Evolutionary conservation across 148 eudicot genomes (phyloP), one percentile per base, ranked within the genome.

Genomic region (Cornus kousa): DNA sequence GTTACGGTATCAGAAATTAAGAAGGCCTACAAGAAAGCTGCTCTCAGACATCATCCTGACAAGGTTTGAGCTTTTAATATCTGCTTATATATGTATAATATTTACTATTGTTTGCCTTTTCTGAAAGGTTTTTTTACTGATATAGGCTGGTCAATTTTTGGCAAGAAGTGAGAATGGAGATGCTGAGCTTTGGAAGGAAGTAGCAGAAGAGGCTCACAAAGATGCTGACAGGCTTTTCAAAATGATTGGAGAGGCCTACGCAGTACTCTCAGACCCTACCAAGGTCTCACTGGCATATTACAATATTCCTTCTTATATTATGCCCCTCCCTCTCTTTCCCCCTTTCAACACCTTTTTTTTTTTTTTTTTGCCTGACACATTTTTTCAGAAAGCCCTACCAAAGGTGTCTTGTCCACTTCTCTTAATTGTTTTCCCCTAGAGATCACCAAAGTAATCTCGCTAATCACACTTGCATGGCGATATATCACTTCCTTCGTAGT

Each of bases 221-320:
- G 98, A 92, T 79, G 89, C 98, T 80, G 97, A 93, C 69, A 90
- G 89, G 84, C 93, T 96, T 74, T 96, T 96, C 85, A 96, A 96
- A 83, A 96, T 92, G 92, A 91, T 96, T 83, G 99, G 95, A 72
- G 98, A 96, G 81, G 99, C 98, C 67, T 92, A 96, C 85, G 91
- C 94, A 31, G 90, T 94, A 35, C 97, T 96, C 80, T 96, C 98
- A 9, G 95, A 93, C 83, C 87, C 95, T 82, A 70, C 86, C 76
- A 88, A 92, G 97, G 99, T 93, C 77, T 79, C 9, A 10, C 67
- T 62, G 14, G 53, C 24, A n/a, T 62, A 62, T 62, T 19, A 62
- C 24, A 62, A 62, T 20, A 19, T 62, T 17, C 22, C 22, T 62
- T 62, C 66, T 17, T 62, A 20, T 62, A 62, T 62, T 62, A 17